A percentile compares a stretch with the other conserved stretches of the same genome.
Conservation (phyloP, 805 yeast genomes). For the Schizosaccharomyces cryophilus region DNA sequence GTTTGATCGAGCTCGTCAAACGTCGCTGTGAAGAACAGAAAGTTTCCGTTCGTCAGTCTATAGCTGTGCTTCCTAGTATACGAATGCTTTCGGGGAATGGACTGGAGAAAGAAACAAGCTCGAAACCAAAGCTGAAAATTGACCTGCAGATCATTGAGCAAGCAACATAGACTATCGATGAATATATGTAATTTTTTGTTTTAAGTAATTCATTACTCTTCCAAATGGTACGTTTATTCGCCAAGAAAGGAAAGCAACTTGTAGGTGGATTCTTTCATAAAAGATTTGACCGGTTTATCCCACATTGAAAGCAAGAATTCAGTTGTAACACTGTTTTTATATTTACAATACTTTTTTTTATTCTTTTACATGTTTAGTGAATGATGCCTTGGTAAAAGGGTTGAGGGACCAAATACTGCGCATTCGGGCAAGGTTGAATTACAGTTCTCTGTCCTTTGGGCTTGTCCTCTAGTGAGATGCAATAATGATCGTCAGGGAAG, state of each 20-base stretch:
- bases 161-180: neutral
- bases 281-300: too few species aligned
- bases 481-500: too few species aligned
- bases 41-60: neutral
- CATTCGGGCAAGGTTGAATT: neutral
- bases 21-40: neutral
- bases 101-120: neutral
- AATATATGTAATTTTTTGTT: neutral
- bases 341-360: too few species aligned
- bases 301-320: too few species aligned
- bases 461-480: neutral
- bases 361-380: neutral
- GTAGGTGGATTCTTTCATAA: too few species aligned
- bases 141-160: neutral
- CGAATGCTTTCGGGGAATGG: neutral
- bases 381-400: conserved; percentile 1
- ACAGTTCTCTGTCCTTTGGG: neutral
- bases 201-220: neutral
- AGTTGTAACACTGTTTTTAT: too few species aligned
- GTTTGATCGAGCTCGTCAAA: neutral
- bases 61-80: neutral
- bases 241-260: too few species aligned
- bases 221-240: neutral
- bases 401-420: neutral
- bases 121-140: neutral